Evolutionary conservation across 2,329 filamentous ascomycete species (phyloP).

Genomic region (Arthrobotrys musiformis): DNA sequence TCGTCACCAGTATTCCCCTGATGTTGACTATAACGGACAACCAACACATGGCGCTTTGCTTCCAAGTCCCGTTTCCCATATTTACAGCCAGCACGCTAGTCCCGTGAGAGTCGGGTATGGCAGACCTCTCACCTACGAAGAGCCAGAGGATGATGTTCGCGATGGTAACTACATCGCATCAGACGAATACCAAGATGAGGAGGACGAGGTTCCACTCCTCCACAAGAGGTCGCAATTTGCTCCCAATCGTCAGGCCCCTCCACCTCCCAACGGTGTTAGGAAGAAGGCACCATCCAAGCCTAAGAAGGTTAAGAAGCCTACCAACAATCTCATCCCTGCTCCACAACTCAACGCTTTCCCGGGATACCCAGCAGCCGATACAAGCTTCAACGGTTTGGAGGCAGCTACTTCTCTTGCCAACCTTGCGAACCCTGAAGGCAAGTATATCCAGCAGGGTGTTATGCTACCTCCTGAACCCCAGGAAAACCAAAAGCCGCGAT

Average conservation of each 20-base stretch:
- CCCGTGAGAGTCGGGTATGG: conserved; percentile 70
- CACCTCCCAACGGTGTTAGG: conserved; percentile 57
- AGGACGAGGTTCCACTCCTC: conserved; percentile 67
- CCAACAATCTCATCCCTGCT: conserved; percentile 54
- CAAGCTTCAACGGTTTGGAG: conserved; percentile 53
- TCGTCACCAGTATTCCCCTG: conserved; percentile 61
- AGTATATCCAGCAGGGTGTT: conserved; percentile 47
- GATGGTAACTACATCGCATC: conserved; percentile 61
- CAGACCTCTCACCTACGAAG: conserved; percentile 72
- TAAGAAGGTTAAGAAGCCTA: conserved; percentile 67
- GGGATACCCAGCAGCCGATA: conserved; percentile 40
- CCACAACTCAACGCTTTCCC: conserved; percentile 54
- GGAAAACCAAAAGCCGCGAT: conserved; percentile 87
- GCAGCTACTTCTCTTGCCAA: conserved; percentile 50
- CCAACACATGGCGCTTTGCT: conserved; percentile 28
- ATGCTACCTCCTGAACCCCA: conserved; percentile 52
- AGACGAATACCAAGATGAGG: conserved; percentile 61
- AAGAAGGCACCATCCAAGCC: conserved; percentile 61
- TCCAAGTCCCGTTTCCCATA: conserved; percentile 48
- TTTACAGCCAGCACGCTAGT: conserved; percentile 64
- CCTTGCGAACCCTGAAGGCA: conserved; percentile 51
- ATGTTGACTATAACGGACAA: conserved; percentile 84
- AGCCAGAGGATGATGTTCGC: conserved; percentile 66
- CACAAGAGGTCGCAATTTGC: conserved; percentile 64
- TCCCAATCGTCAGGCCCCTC: conserved; percentile 63